These are phyloP conservation scores for Scheffersomyces titani DNA, from an alignment of 1,139 yeast species.

Conservation along the genomic window DNA sequence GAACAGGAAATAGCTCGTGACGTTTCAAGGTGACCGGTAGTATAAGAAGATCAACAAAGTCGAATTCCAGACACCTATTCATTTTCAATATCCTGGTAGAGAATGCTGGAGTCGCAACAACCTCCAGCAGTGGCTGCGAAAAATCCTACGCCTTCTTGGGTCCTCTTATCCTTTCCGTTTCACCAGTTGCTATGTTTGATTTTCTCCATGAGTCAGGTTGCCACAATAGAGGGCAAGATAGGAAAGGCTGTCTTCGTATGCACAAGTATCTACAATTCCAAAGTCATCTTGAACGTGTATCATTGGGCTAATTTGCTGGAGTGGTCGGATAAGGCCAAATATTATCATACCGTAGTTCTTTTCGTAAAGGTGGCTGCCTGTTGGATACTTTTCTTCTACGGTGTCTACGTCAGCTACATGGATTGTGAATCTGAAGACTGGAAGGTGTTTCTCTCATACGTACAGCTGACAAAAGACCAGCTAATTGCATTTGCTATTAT, in stretches of 20 bases:
- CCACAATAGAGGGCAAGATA: neutral
- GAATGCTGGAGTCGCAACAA: neutral
- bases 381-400: neutral
- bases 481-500: neutral
- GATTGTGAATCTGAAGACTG: neutral
- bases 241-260: neutral
- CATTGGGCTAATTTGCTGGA: neutral
- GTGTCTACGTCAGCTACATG: neutral
- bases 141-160: neutral
- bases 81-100: neutral
- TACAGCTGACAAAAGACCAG: neutral
- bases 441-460: neutral
- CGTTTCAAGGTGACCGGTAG: neutral
- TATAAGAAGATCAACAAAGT: neutral
- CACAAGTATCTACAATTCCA: neutral
- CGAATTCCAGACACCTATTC: neutral
- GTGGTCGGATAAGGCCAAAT: neutral
- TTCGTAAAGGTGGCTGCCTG: neutral
- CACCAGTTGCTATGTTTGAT: neutral
- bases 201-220: neutral
- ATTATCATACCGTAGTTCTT: neutral
- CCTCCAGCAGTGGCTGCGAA: neutral
- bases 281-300: neutral
- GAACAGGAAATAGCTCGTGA: neutral
- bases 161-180: neutral